Conservation (phyloP, 2,329 filamentous ascomycete genomes). For the Colletotrichum sp. region DNA sequence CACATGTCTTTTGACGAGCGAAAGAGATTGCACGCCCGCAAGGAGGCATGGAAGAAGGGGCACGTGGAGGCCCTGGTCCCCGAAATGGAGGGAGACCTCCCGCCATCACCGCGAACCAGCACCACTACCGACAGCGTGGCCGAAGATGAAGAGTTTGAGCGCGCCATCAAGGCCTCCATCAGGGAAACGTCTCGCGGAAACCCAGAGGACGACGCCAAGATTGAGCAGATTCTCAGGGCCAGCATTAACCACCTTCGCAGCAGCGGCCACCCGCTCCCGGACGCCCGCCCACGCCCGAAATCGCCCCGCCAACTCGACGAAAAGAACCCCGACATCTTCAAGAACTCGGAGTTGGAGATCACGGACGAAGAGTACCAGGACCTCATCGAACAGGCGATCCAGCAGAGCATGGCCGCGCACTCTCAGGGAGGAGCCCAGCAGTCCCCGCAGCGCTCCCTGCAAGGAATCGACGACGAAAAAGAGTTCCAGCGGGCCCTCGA, state of each 20-base stretch:
- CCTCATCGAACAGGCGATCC: slow-evolving; percentile 60
- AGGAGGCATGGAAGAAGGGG: slow-evolving; percentile 45
- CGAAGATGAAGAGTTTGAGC: slow-evolving; percentile 69
- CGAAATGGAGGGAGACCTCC: slow-evolving; percentile 18
- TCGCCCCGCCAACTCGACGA: background rate
- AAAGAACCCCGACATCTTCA: slow-evolving; percentile 18
- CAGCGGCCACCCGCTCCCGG: slow-evolving; percentile 20
- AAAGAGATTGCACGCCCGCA: slow-evolving; percentile 54
- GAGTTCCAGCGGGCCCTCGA: slow-evolving; percentile 46
- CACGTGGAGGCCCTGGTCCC: slow-evolving; percentile 28
- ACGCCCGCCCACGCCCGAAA: background rate
- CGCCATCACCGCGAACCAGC: slow-evolving; percentile 24
- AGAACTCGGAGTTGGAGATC: slow-evolving; percentile 40
- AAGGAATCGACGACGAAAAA: slow-evolving; percentile 33
- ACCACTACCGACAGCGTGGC: background rate
- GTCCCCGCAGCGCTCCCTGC: background rate
- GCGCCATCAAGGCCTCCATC: slow-evolving; percentile 74
- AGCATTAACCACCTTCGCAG: slow-evolving; percentile 64
- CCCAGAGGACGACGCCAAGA: slow-evolving; percentile 68
- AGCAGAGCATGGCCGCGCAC: slow-evolving; percentile 49
- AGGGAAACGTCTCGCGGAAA: slow-evolving; percentile 74
- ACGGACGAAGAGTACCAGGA: slow-evolving; percentile 64
- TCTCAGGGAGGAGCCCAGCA: slow-evolving; percentile 20
- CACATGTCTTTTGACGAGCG: slow-evolving; percentile 55
- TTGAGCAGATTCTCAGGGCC: slow-evolving; percentile 77